Evolutionary conservation across 2,329 filamentous ascomycete genomes (phyloP).

Genomic region (Aspergillus melleus): DNA sequence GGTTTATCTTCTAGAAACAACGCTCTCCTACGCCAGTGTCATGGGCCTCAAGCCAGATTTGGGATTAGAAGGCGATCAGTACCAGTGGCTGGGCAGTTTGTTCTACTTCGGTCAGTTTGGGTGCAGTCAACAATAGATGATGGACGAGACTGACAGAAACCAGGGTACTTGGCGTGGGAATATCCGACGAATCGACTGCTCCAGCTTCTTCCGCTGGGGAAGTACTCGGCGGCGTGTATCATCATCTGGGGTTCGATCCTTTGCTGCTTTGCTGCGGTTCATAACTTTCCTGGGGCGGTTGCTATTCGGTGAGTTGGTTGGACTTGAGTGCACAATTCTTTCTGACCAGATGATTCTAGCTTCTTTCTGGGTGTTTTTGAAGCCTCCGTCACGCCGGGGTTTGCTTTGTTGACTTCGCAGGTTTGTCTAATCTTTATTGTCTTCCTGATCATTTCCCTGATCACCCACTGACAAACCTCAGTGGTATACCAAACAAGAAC

Average conservation of each 20-base stretch:
- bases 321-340: background rate
- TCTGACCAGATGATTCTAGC: background rate
- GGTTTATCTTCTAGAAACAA: slow-evolving; percentile 39
- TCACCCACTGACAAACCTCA: slow-evolving; percentile 28
- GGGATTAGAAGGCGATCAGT: slow-evolving; percentile 44
- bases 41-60: slow-evolving; percentile 55
- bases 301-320: slow-evolving; percentile 52
- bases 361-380: slow-evolving; percentile 71
- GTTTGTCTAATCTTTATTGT: slow-evolving; percentile 18
- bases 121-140: background rate
- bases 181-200: slow-evolving; percentile 66
- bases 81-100: slow-evolving; percentile 55
- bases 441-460: background rate
- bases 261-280: slow-evolving; percentile 62
- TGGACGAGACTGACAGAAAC: slow-evolving; percentile 14
- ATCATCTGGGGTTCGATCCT: slow-evolving; percentile 64
- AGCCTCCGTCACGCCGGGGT: slow-evolving; percentile 67
- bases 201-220: slow-evolving; percentile 64
- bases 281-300: slow-evolving; percentile 61
- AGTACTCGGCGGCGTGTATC: slow-evolving; percentile 65
- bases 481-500: slow-evolving; percentile 72
- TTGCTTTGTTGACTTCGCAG: slow-evolving; percentile 64
- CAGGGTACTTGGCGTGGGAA: slow-evolving; percentile 57
- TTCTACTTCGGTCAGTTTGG: slow-evolving; percentile 49
- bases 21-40: slow-evolving; percentile 53